Conservation (phyloP, 306 rosid species). For the Trifolium pratense region DNA sequence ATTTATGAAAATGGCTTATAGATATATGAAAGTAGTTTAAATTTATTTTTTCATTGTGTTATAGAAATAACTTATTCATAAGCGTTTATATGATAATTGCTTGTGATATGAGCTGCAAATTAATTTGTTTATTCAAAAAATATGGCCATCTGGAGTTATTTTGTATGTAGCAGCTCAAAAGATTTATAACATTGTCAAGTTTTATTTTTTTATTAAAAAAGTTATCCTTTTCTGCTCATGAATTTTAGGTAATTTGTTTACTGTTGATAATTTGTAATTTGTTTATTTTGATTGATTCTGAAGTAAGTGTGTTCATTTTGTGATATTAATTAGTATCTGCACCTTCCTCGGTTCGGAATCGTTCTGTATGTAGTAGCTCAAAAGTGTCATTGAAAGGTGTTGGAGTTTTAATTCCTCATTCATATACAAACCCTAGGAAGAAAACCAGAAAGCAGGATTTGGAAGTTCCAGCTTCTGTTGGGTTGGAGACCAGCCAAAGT, state of each 20-base stretch:
- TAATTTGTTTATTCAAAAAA: background rate
- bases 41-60: no score
- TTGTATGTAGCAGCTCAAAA: background rate
- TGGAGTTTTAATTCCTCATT: constrained; percentile 52
- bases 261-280: no score
- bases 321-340: constrained; percentile 28
- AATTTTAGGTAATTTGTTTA: background rate
- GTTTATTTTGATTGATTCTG: background rate
- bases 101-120: background rate
- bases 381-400: constrained; percentile 68
- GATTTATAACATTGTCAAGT: background rate
- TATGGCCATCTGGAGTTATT: background rate
- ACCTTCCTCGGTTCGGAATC: constrained; percentile 46
- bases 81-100: background rate
- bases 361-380: constrained; percentile 68
- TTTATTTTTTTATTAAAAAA: background rate
- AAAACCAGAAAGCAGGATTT: constrained; percentile 48
- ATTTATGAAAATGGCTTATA: no score
- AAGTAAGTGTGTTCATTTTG: constrained; percentile 26
- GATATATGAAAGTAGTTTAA: background rate
- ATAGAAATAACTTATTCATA: background rate
- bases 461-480: constrained; percentile 26
- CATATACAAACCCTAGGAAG: constrained; percentile 45
- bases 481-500: constrained; percentile 41
- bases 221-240: background rate